Base-by-base conservation (phyloP, 768 basidiomycete genomes). In the Tylopilus subfusipes region DNA sequence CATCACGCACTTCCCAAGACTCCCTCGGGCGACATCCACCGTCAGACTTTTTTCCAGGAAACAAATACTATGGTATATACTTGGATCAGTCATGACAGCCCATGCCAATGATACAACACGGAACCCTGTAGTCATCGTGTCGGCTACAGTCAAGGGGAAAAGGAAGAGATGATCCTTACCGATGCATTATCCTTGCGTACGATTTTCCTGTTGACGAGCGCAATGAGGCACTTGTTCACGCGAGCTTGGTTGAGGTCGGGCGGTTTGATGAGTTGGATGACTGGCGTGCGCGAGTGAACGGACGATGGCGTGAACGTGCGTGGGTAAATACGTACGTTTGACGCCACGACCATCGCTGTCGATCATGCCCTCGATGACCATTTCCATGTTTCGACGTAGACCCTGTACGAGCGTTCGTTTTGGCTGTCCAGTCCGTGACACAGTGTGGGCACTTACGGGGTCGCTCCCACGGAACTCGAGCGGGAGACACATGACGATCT, bases 211-310 rank as follows among this genome's bases (percentile, higher is more conserved):
- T 87, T 88, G 5, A 95, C 93, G 8, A 98, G 75, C 2, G 93
- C 91, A 49, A 98, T 93, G 34, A 98, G 77, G 61, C 93, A 96
- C 68, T 93, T 95, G 70, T 97, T 96, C 39, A 93, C 94, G 40
- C 90, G 80, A 9, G 93, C 88, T 74, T 96, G 93, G 49, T 86
- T 90, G 34, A 96, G 79, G 58, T 93, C 90, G 0, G 92, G 90
- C 2, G 84, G 84, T 39, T 77, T 78, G 61, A 94, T 80, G 51
- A 95, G 77, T 52, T 92, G 89, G 29, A 80, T 72, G 22, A 95
- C 93, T 96, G 4, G n/a, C 16, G 18, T 10, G 19, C 18, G n/a
- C 27, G 30, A 29, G 29, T 63, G 1, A 63, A 34, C 25, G 33
- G 27, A 36, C 0, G n/a, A 29, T 8, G 8, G 14, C 4, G 9